Evolutionary conservation across 352 stramenopile genomes (phyloP).

Genomic region (Phytophthora sp.): DNA sequence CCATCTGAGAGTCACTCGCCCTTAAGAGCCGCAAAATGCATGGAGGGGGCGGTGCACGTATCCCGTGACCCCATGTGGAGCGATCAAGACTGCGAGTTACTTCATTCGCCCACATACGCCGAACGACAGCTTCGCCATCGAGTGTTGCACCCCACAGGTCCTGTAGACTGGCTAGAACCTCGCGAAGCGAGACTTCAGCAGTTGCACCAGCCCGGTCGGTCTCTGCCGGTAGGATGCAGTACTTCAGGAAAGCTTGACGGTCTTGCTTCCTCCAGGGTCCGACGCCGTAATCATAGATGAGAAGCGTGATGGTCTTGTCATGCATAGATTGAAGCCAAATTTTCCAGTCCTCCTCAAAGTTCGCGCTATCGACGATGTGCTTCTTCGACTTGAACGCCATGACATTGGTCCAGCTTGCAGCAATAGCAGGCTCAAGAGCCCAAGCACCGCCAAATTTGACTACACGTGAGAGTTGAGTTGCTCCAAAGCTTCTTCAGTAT

Average conservation of each 20-base stretch:
- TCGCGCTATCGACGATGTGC: slow-evolving; percentile 5
- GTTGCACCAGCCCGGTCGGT: slow-evolving; percentile 18
- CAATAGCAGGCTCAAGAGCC: slow-evolving; percentile 2
- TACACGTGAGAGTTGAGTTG: slow-evolving; percentile 4
- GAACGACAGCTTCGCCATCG: slow-evolving; percentile 13
- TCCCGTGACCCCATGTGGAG: slow-evolving; percentile 15
- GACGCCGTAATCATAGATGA: too few relatives aligned
- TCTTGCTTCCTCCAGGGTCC: background rate
- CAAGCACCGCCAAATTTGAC: background rate
- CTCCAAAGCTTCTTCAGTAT: background rate
- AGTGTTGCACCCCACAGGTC: slow-evolving; percentile 7
- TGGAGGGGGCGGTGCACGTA: slow-evolving; percentile 1
- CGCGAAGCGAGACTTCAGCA: slow-evolving; percentile 13
- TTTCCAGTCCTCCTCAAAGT: slow-evolving; percentile 10
- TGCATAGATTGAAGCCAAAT: slow-evolving; percentile 13
- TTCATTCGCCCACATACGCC: slow-evolving; percentile 32
- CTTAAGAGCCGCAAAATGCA: slow-evolving; percentile 13
- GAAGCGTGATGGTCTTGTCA: slow-evolving; percentile 9
- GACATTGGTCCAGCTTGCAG: slow-evolving; percentile 2
- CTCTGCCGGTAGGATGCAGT: background rate
- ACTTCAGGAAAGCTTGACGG: background rate
- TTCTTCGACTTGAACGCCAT: slow-evolving; percentile 17
- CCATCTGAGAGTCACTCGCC: slow-evolving; percentile 7
- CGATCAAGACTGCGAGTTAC: slow-evolving; percentile 18
- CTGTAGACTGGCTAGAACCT: slow-evolving; percentile 15